phyloP scores from a whole-genome alignment of 805 yeast species.

The Candida krabiensis region DNA sequence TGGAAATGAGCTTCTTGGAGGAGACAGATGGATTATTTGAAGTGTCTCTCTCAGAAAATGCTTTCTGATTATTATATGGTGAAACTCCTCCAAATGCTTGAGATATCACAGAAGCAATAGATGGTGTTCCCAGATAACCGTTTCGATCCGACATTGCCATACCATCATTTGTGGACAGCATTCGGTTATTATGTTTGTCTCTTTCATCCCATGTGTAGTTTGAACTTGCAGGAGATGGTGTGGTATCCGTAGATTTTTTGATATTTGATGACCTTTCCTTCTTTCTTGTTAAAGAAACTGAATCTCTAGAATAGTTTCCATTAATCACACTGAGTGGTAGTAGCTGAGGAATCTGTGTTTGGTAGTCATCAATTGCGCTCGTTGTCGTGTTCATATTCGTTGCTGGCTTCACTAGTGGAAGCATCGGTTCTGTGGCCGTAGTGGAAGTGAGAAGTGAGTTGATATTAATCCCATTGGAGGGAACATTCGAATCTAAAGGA shows the following conservation, averaged over 20 bases:
- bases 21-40: neutral
- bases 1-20: conserved; percentile 3
- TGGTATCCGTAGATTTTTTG: neutral
- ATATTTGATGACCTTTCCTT: neutral
- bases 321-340: conserved; percentile 9
- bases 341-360: conserved; percentile 10
- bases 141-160: conserved; percentile 19
- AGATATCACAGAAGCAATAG: conserved; percentile 14
- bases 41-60: neutral
- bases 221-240: conserved; percentile 3
- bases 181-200: neutral
- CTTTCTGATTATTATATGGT: neutral
- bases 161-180: conserved; percentile 8
- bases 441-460: neutral
- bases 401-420: neutral
- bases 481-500: no score
- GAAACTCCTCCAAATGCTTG: conserved; percentile 10
- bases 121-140: conserved; percentile 16
- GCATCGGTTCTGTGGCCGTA: no score
- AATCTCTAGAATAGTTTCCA: no score
- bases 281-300: neutral
- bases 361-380: neutral
- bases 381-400: neutral
- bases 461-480: neutral
- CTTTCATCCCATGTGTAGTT: conserved; percentile 13